These are phyloP conservation scores for Soucietia sequanensis DNA, from an alignment of 805 yeast genomes.

Conservation along the genomic window DNA sequence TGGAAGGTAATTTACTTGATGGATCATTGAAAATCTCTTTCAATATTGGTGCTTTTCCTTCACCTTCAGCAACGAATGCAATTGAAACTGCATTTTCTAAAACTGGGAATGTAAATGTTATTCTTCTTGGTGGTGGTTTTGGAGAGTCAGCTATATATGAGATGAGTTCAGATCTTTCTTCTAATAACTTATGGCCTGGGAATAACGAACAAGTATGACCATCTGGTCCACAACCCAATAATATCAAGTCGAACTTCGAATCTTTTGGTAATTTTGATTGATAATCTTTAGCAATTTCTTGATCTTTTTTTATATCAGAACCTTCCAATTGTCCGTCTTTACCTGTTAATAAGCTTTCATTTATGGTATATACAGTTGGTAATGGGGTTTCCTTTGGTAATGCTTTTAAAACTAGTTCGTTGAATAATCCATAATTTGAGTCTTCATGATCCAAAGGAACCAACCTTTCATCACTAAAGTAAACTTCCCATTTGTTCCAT, in stretches of 20 bases:
- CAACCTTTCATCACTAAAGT: slow-evolving; percentile 86
- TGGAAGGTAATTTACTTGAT: slow-evolving; percentile 60
- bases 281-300: slow-evolving; percentile 60
- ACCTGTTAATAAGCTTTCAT: slow-evolving; percentile 58
- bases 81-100: slow-evolving; percentile 53
- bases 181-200: slow-evolving; percentile 74
- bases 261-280: slow-evolving; percentile 52
- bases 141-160: slow-evolving; percentile 79
- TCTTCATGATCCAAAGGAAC: slow-evolving; percentile 81
- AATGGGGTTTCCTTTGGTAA: slow-evolving; percentile 37
- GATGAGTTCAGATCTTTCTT: slow-evolving; percentile 52
- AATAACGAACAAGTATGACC: slow-evolving; percentile 94
- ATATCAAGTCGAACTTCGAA: slow-evolving; percentile 56
- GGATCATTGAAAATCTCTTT: slow-evolving; percentile 63
- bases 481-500: slow-evolving; percentile 79
- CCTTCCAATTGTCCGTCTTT: slow-evolving; percentile 42
- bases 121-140: slow-evolving; percentile 91
- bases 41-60: slow-evolving; percentile 72
- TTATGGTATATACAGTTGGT: slow-evolving; percentile 64
- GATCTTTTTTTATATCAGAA: slow-evolving; percentile 46
- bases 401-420: slow-evolving; percentile 55
- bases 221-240: slow-evolving; percentile 93
- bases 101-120: slow-evolving; percentile 82
- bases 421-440: slow-evolving; percentile 82
- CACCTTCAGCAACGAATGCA: slow-evolving; percentile 89